Base-by-base conservation (phyloP, 2,329 filamentous ascomycete genomes). In the Colletotrichum brevisporum region DNA sequence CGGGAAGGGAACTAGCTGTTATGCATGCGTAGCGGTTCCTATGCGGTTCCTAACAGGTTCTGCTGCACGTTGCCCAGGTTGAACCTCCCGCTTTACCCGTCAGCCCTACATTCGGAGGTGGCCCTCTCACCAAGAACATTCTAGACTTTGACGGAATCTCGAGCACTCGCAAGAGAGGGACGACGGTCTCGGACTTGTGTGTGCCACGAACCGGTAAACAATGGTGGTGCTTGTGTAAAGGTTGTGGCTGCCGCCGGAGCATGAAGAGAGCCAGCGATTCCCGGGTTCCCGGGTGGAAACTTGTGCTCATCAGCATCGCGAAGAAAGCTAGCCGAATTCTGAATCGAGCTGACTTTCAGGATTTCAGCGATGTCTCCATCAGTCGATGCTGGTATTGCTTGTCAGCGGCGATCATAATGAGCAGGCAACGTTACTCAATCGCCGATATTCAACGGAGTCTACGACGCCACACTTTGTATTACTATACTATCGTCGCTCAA, bases 341-440 rank as follows among this genome's bases (percentile, higher is more conserved):
- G 31, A 36, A 10, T 36, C 10, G 31, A 10, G 31, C 31, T 36
- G 36, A 52, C n/a, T 18, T n/a, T 31, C 12, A 43, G 51, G n/a
- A 41, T 47, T 43, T 39, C 45, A 26, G 21, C 18, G 47, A 31
- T 52, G 27, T 39, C 12, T 18, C 26, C 47, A 21, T 26, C 21
- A 12, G 12, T 45, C 24, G 21, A 18, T 52, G 36, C 36, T 16
- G 16, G 12, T 31, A n/a, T 24, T 66, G 39, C 50, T 60, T 16
- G 54, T 50, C 18, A 6, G 26, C 24, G 26, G 4, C 21, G 15
- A 21, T 18, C 15, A 41, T 64, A 8, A 26, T 41, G 24, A 43
- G 15, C 51, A 59, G 48, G 66, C 60, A 66, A 69, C 61, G 62
- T 60, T 54, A 43, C 60, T 21, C 36, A 15, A 24, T 18, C 21